Evolutionary conservation across 2,329 filamentous ascomycete species (phyloP), one percentile per base, ranked within the genome.

Genomic region (Talaromyces rugulosus): DNA sequence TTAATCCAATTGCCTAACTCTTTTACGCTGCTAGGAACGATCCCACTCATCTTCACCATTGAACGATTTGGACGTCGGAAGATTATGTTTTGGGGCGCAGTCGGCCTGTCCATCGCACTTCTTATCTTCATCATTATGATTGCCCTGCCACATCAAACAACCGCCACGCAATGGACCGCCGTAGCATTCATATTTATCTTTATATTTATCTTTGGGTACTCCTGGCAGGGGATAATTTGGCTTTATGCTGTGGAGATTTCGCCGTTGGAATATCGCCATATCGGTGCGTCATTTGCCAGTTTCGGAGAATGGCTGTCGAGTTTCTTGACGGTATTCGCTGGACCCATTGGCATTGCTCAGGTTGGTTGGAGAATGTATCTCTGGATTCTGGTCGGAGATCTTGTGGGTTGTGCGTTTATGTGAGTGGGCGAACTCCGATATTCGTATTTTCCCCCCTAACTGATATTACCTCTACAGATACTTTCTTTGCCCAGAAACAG

Each of bases 291-390:
- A 40, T 68, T 72, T 23, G 72, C 71, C n/a, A 71, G 73, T 3
- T 72, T 73, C 27, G 75, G 75, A 14, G 74, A 77, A 65, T 76
- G 73, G 73, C 66, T 73, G 30, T 70, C 70, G 40, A 71, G 69
- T n/a, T 77, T 71, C 58, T 66, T 75, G 54, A 75, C 71, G 33
- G 73, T 75, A 11, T 75, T 75, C 59, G 73, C 70, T 16, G 72
- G 72, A 23, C 70, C 70, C 3, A 75, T 72, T 59, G 73, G 67
- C 1, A 65, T 76, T 53, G 63, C 72, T 11, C 67, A 69, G 42
- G 68, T 76, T 30, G 75, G 75, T 3, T 73, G 70, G 62, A 72
- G 72, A 62, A 76, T 77, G 50, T 78, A 72, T 68, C 68, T 77
- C 60, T 77, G 74, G 75, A 69, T 70, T 56, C 63, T 74, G 76